Evolutionary conservation across 2,329 filamentous ascomycete species (phyloP).

Genomic region (Pseudogymnoascus sp.): DNA sequence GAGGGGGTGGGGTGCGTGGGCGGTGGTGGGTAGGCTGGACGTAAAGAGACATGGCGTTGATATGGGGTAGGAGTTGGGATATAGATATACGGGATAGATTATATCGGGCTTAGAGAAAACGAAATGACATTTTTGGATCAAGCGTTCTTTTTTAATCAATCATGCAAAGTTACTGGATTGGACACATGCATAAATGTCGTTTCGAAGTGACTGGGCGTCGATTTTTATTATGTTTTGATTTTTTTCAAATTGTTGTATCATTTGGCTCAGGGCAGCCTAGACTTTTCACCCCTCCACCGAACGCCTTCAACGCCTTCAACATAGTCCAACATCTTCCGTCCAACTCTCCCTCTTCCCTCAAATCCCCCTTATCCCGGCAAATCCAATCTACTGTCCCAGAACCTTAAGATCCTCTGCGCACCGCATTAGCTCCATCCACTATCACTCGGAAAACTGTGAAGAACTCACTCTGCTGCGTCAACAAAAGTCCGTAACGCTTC

Average conservation of each 20-base stretch:
- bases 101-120: slow-evolving; percentile 17
- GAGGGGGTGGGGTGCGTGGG: background rate
- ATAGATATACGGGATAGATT: slow-evolving; percentile 15
- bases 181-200: background rate
- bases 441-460: background rate
- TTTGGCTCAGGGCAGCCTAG: slow-evolving; percentile 20
- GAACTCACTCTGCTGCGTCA: slow-evolving; percentile 66
- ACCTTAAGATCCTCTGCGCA: slow-evolving; percentile 38
- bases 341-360: background rate
- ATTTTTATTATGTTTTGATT: slow-evolving; percentile 17
- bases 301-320: background rate
- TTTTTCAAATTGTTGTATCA: slow-evolving; percentile 15
- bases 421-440: background rate
- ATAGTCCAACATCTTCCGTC: background rate
- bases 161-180: background rate
- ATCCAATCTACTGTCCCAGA: slow-evolving; percentile 36
- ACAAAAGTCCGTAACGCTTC: slow-evolving; percentile 81
- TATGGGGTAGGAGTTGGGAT: slow-evolving; percentile 9
- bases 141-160: background rate
- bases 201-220: background rate
- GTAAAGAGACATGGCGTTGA: slow-evolving; percentile 13
- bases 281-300: slow-evolving; percentile 19
- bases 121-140: background rate
- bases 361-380: slow-evolving; percentile 14
- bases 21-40: slow-evolving; percentile 21